A percentile compares a stretch with the other conserved stretches of the same genome.
Conservation (phyloP, 2,329 filamentous ascomycete genomes). For the Sarocladium strictum region DNA sequence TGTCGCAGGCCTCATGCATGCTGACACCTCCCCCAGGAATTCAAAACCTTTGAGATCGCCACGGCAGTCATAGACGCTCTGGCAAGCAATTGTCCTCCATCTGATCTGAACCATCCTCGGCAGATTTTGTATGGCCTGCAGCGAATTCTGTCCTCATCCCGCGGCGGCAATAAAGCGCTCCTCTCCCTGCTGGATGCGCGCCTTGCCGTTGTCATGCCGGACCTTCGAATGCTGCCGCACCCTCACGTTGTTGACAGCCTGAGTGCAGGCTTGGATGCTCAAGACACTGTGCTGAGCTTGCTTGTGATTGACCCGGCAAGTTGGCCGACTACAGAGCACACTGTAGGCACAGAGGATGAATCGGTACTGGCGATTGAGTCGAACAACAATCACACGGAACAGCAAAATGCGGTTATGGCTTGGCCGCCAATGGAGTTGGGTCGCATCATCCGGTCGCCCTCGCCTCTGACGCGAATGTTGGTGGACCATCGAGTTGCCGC, state of each 20-base stretch:
- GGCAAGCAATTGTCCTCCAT: slow-evolving; percentile 16
- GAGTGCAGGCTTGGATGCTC: not conserved
- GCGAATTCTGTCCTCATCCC: slow-evolving; percentile 32
- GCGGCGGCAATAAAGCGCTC: slow-evolving; percentile 35
- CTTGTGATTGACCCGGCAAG: not conserved
- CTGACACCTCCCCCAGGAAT: slow-evolving; percentile 21
- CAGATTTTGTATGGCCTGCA: slow-evolving; percentile 32
- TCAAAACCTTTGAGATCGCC: slow-evolving; percentile 41
- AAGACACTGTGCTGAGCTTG: not conserved
- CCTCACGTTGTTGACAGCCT: not conserved
- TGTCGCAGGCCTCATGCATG: not conserved
- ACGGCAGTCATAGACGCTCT: slow-evolving; percentile 34
- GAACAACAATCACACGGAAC: not conserved
- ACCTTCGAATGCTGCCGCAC: slow-evolving; percentile 4
- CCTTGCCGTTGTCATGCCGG: slow-evolving; percentile 18
- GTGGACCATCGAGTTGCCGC: not conserved
- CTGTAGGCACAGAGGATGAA: not conserved
- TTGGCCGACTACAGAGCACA: not conserved
- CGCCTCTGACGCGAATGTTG: slow-evolving; percentile 1
- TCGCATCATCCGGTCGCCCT: slow-evolving; percentile 3
- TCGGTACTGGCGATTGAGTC: not conserved
- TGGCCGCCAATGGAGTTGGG: slow-evolving; percentile 12
- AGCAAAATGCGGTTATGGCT: slow-evolving; percentile 6
- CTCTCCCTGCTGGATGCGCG: slow-evolving; percentile 27
- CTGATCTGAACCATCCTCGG: slow-evolving; percentile 20